A percentile compares a stretch with the other conserved stretches of the same genome.
Conservation (phyloP, 2,329 filamentous ascomycete species). For the Colletotrichum sp. region DNA sequence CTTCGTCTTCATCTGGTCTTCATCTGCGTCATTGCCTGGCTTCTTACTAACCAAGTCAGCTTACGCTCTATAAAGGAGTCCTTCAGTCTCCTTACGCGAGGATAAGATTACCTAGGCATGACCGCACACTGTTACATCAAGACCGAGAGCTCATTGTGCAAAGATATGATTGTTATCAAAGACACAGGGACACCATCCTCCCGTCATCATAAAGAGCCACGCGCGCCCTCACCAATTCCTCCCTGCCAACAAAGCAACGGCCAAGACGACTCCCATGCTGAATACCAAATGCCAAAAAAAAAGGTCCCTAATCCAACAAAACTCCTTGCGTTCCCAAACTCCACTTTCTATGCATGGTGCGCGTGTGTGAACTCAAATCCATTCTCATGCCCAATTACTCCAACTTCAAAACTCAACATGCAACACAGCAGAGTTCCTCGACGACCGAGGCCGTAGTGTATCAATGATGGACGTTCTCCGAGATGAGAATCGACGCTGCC, state of each 20-base stretch:
- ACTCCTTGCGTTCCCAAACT: background rate
- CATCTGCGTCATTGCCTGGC: background rate
- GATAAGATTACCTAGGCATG: background rate
- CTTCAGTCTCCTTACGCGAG: background rate
- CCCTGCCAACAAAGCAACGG: background rate
- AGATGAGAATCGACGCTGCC: slow-evolving; percentile 12
- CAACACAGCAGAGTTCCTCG: slow-evolving; percentile 3
- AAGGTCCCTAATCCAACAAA: background rate
- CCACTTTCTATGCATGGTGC: background rate
- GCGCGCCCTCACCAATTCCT: background rate
- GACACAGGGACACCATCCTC: background rate
- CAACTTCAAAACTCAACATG: slow-evolving; percentile 16
- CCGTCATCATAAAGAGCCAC: background rate
- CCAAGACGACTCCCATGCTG: background rate
- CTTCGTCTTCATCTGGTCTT: no score
- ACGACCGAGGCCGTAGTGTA: slow-evolving; percentile 12
- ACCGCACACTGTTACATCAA: background rate
- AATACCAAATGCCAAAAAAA: background rate
- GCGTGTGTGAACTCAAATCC: background rate
- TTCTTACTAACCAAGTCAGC: background rate
- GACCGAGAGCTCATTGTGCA: background rate
- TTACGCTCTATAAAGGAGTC: background rate
- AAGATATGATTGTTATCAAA: background rate
- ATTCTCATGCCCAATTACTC: background rate
- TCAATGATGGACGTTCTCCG: slow-evolving; percentile 8